phyloP scores from a whole-genome alignment of 352 stramenopile species.

The Pythium apleroticum region DNA sequence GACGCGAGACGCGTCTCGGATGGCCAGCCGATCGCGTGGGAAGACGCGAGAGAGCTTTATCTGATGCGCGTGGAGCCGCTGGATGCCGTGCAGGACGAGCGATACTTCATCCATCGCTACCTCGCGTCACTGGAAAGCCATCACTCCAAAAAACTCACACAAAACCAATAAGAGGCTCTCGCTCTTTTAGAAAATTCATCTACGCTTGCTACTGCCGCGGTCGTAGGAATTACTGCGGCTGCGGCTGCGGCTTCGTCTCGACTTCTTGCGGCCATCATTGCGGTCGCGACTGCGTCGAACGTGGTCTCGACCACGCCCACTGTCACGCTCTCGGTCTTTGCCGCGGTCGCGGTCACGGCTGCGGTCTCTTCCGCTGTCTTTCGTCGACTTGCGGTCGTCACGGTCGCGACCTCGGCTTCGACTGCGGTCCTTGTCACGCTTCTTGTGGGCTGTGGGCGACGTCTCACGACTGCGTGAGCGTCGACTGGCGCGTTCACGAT shows the following conservation, averaged over 20 bases:
- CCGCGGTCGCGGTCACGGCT: constrained; percentile 6
- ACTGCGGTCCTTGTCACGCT: constrained; percentile 17
- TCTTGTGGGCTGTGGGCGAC: constrained; percentile 2
- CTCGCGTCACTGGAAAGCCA: constrained; percentile 26
- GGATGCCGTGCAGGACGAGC: constrained; percentile 47
- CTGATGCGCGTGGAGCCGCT: constrained; percentile 69
- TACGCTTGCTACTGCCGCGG: constrained; percentile 13
- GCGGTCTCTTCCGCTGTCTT: constrained; percentile 8
- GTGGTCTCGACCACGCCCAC: constrained; percentile 10
- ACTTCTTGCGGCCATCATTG: constrained; percentile 20
- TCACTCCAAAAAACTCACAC: not conserved
- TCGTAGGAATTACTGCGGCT: constrained; percentile 16
- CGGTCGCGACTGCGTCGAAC: constrained; percentile 7
- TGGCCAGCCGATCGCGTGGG: constrained; percentile 34
- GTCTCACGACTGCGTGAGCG: constrained; percentile 17
- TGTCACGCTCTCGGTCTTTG: constrained; percentile 8
- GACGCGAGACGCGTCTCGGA: constrained; percentile 45
- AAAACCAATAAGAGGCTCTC: constrained; percentile 5
- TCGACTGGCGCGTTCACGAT: not conserved
- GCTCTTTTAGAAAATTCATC: not conserved
- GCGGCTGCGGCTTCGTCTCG: constrained; percentile 19
- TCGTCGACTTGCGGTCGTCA: not conserved
- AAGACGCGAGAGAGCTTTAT: constrained; percentile 39
- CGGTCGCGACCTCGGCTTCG: constrained; percentile 21
- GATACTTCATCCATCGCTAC: constrained; percentile 61